Conservation (phyloP, 345 rosid species). For the Eucalyptus camaldulensis region DNA sequence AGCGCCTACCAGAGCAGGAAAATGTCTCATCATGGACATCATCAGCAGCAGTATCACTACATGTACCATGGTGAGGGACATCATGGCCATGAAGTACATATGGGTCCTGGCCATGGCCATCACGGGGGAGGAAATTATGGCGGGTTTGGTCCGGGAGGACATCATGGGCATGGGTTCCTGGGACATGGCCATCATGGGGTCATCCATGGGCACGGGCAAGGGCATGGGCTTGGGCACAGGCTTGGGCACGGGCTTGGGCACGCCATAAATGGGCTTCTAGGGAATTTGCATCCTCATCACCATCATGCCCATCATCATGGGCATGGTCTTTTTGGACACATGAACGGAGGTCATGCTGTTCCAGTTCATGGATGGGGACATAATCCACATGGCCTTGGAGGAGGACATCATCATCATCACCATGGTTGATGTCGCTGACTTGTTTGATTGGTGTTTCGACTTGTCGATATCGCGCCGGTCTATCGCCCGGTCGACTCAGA, state of each 20-base stretch:
- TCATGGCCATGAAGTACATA: not conserved
- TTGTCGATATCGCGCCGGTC: rapidly evolving
- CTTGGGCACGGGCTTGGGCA: not conserved
- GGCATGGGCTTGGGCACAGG: not conserved
- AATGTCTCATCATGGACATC: not conserved
- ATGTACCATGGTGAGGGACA: not conserved
- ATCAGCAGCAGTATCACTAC: not conserved
- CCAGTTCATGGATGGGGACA: not conserved
- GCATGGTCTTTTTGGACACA: not conserved
- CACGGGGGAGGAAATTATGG: not conserved
- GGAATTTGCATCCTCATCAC: not conserved
- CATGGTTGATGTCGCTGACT: not conserved
- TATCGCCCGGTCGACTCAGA: rapidly evolving
- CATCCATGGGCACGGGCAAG: not conserved
- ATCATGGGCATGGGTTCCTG: not conserved
- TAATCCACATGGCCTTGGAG: not conserved
- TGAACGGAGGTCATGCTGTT: not conserved
- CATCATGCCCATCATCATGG: not conserved
- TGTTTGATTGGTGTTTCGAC: not conserved
- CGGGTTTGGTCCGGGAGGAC: not conserved
- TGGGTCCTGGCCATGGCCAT: not conserved
- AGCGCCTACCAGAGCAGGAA: not conserved
- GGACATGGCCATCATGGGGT: not conserved
- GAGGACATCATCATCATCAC: not conserved
- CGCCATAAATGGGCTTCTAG: not conserved